Evolutionary conservation across 164 flowering plant species (phyloP), one percentile per base, ranked within the genome.

Genomic region (Berberis vulgaris): DNA sequence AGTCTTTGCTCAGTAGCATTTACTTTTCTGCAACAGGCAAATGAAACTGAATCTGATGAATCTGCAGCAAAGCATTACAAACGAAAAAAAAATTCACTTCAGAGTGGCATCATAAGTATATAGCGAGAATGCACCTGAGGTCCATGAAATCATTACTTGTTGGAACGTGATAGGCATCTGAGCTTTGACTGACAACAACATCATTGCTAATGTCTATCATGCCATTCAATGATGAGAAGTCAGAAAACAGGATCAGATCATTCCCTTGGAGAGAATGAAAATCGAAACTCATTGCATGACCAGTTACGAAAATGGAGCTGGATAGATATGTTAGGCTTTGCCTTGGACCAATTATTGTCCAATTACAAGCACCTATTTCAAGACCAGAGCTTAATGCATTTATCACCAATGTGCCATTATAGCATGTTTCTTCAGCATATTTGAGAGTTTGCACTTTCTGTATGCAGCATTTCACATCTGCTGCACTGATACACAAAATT

Each of bases 381-480:
- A 87, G 76, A 70, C 97, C 99, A 62, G 99, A 89, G 77, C 96
- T 86, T 72, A 84, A 79, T 71, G 96, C 86, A 68, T 83, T 81
- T 44, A 94, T 67, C 26, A 78, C 54, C 68, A 91, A 59, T 43
- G 72, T 73, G 54, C 92, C 96, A 78, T 85, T 86, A 64, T 82
- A 85, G 79, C 88, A 91, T 5, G 70, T 74, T 81, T 87, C 96
- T 75, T 94, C 96, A 45, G 81, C 89, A 75, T 79, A 91, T 69
- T 81, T 88, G 45, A 94, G 85, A 59, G 83, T 62, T 57, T 83
- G 78, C 61, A 87, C 77, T 79, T 78, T 90, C 70, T 72, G 68
- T 62, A 83, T 44, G 77, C 96, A 94, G 66, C 79, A 77, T 73
- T 80, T 77, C 71, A 88, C 78, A 72, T 87, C 87, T 76, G 76